phyloP scores from a whole-genome alignment of 2,329 filamentous ascomycete genomes.

The Epichloe typhina region DNA sequence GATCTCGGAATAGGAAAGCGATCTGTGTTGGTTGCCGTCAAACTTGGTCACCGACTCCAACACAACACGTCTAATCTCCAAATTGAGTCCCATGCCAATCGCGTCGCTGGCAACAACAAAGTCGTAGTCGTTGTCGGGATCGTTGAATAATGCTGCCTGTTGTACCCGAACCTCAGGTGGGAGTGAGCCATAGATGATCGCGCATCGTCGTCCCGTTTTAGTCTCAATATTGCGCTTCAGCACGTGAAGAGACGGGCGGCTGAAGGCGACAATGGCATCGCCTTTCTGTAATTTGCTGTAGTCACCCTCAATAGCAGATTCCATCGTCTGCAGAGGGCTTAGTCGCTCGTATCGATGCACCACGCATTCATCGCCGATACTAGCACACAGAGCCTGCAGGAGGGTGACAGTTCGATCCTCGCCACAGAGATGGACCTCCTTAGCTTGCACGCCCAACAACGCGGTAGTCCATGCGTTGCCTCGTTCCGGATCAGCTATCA shows the following conservation, averaged over 20 bases:
- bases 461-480: conserved; percentile 95
- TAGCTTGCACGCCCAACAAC: conserved; percentile 71
- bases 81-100: conserved; percentile 92
- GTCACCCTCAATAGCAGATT: conserved; percentile 47
- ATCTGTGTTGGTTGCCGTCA: conserved; percentile 43
- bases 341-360: conserved; percentile 77
- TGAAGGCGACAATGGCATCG: conserved; percentile 83
- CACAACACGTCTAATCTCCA: conserved; percentile 82
- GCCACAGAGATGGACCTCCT: conserved; percentile 86
- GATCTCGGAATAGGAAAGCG: conserved; percentile 60
- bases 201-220: conserved; percentile 64
- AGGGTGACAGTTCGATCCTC: conserved; percentile 73
- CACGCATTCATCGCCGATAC: conserved; percentile 68
- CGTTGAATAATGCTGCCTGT: conserved; percentile 88
- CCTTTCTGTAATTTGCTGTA: conserved; percentile 65
- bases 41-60: conserved; percentile 70
- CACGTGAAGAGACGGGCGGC: conserved; percentile 65
- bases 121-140: conserved; percentile 91
- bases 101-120: conserved; percentile 88
- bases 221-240: conserved; percentile 68
- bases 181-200: conserved; percentile 83
- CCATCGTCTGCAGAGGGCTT: conserved; percentile 59
- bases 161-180: conserved; percentile 87
- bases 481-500: conserved; percentile 69
- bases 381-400: conserved; percentile 62